Evolutionary conservation across 768 basidiomycete species (phyloP), one percentile per base, ranked within the genome.

Genomic region (Suillus subaureus): DNA sequence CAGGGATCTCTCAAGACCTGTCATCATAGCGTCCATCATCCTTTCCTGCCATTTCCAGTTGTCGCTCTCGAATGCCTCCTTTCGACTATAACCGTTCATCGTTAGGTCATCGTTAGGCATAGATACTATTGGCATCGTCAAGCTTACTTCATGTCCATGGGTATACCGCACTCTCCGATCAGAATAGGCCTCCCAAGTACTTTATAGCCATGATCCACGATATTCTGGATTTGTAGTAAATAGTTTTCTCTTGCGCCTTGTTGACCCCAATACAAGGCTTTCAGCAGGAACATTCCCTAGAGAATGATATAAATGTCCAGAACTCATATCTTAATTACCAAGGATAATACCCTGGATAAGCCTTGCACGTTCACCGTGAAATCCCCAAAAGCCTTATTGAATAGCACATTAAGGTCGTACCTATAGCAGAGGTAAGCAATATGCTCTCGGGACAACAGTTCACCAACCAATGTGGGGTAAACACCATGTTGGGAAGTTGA

Each of bases 21-120:
- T 89, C 58, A 97, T 84, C 83, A 99, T 82, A 0, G 94, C 93
- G 71, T 99, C 97, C 91, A 99, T 94, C 95, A 97, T 97, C 37
- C 89, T 83, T 35, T 85, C 77, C 70, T 99, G 97, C 91, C 89
- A 94, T 7, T 72, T 82, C 77, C 90, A 98, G 73, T 93, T 83
- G 43, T 90, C 89, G 0, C 86, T 85, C 60, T 77, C 70, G 73
- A 97, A 91, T 0, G 93, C 93, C 68, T 87, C 85, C 61, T 85
- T 85, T 45, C 86, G 79, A 74, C 94, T 96, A 63, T 13, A 33
- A 42, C 11, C 26, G 6, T 28, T 21, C 58, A 31, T 42, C 28
- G 26, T 60, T n/a, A 60, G 40, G 18, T 21, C 58, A 31, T 42
- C 28, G 26, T 60, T n/a, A 60, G 40, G 18, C 11, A 42, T 60